These are phyloP conservation scores for Dothideomycetes sp. DNA, from an alignment of 2,329 filamentous ascomycete genomes.

Conservation along the genomic window DNA sequence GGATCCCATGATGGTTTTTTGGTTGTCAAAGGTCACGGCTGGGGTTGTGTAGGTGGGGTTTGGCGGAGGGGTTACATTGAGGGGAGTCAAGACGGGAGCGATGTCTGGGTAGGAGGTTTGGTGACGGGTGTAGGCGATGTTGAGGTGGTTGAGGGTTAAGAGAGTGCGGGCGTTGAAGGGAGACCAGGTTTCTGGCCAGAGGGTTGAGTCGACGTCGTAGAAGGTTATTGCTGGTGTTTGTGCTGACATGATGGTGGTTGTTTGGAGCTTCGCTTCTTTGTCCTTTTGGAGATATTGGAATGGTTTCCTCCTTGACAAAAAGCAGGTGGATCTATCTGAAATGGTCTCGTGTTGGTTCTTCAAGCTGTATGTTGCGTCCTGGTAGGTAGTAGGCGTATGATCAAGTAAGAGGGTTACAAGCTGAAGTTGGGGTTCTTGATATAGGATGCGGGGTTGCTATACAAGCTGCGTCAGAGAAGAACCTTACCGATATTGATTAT, in stretches of 20 bases:
- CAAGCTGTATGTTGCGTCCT: no score
- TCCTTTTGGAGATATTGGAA: no score
- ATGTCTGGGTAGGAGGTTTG: conserved; percentile 10
- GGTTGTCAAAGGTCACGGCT: not conserved
- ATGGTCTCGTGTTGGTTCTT: no score
- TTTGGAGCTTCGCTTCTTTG: no score
- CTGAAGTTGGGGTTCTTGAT: no score
- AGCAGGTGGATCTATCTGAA: no score
- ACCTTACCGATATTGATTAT: no score
- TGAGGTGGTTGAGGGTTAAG: not conserved
- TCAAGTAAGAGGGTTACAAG: no score
- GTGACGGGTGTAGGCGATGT: conserved; percentile 1
- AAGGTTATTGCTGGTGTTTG: not conserved
- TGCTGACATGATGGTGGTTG: not conserved
- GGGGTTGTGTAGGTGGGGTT: not conserved
- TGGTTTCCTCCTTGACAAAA: no score
- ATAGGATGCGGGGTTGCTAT: no score
- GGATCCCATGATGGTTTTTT: conserved; percentile 6
- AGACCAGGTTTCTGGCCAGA: conserved; percentile 6
- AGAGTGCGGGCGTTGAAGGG: conserved; percentile 7
- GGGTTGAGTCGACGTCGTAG: conserved; percentile 3
- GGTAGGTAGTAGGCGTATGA: no score
- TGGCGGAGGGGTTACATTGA: not conserved
- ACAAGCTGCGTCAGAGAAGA: no score
- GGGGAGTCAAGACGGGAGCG: not conserved